Evolutionary conservation across 495 filamentous ascomycete species (phyloP), one percentile per base, ranked within the genome.

Genomic region (Hypoxylon cercidicola): DNA sequence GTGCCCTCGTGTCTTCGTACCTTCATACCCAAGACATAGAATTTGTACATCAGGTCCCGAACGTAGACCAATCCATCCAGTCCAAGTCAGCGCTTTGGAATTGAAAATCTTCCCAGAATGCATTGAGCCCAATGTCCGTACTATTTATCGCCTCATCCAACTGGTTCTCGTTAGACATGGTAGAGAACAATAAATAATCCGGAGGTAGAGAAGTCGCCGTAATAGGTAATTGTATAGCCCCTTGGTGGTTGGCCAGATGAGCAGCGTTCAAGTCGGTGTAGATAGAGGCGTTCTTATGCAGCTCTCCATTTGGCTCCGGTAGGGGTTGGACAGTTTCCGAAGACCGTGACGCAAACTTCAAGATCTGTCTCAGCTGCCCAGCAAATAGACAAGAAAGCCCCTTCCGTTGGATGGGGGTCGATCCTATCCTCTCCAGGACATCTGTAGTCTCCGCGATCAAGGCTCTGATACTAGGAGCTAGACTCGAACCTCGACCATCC

Each of bases 361-460:
- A 58, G 25, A 74, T 74, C 46, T 72, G 65, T 35, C 62, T 65
- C 16, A 74, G 47, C 45, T 74, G 71, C 0, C 71, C 71, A 18
- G 71, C 71, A 30, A 74, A 74, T 39, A 74, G 60, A 32, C 65
- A 74, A 30, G 71, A 74, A 20, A 74, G 69, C 0, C 88, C 88
- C 47, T 87, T 87, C 37, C 89, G 77, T 72, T 91, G 89, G 19
- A 77, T 74, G 0, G 89, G 86, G 2, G 82, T 80, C 4, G 81
- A 84, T 10, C 89, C 89, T 34, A 90, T 89, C 30, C 88, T 80
- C 64, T 90, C 88, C 5, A 91, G 75, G 0, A 90, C 88, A 35
- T 84, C 84, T 3, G 87, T 88, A 3, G 87, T 85, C 71, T 91
- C 88, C 58, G 87, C 85, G 50, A 91, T 90, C 18, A 91, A 74